Base-by-base conservation (phyloP, 768 basidiomycete species). In the Cyclocybe aegerita region DNA sequence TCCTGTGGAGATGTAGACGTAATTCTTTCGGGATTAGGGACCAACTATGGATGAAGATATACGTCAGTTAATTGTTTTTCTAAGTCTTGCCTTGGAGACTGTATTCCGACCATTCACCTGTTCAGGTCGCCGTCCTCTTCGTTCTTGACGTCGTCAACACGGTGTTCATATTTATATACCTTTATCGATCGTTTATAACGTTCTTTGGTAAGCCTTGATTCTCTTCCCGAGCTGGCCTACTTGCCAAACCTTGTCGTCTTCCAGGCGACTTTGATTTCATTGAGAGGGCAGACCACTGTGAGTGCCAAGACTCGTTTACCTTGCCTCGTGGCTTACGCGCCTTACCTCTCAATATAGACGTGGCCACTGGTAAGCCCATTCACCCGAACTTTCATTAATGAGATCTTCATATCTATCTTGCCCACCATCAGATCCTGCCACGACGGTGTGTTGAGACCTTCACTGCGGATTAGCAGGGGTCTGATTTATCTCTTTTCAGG, bases 391-490 rank as follows among this genome's bases (percentile, higher is more conserved):
- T 23, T 4, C 23, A 4, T 23, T 23, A 2, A 23, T 23, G 23
- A 23, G 23, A 23, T 23, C 23, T 23, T 23, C 23, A 23, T 23
- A 23, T 4, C 4, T 4, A 23, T 23, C 23, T 23, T 23, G 23
- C 23, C 23, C 23, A 2, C 23, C 23, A 23, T 23, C 50, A 78
- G 79, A 74, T 55, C 77, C 78, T 5, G 59, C 69, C 0, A 54
- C 72, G 55, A 79, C 77, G 23, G 77, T 77, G 31, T 51, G 67
- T 53, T 29, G 12, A 1, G 3, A 10, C 10, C 17, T 16, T 23
- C n/a, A n/a, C 48, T 12, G 36, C 14, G 23, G 4, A 4, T 23
- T 23, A 23, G 38, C 29, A 6, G n/a, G 7, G 16, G 8, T 17
- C 32, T 29, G 5, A 46, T 39, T 43, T 42, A 31, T 54, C 35